A percentile compares a stretch with the other conserved stretches of the same genome.
phyloP scores from a whole-genome alignment of 768 basidiomycete species.

The Russula abietina region DNA sequence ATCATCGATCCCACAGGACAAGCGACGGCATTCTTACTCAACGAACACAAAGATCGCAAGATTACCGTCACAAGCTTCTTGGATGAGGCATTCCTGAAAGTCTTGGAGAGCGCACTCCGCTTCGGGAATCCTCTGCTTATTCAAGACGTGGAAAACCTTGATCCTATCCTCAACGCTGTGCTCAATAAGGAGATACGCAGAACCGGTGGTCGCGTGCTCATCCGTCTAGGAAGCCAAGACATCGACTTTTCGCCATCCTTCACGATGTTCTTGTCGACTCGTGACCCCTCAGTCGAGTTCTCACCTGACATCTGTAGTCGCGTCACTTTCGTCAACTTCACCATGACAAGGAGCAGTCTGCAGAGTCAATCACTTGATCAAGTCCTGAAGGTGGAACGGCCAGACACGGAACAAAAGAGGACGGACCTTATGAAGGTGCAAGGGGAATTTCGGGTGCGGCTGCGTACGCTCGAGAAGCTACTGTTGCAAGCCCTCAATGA shows the following conservation, averaged over 20 bases:
- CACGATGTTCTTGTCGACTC: conserved; percentile 97
- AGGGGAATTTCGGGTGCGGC: conserved; percentile 91
- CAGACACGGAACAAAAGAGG: conserved; percentile 91
- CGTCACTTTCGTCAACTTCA: conserved; percentile 93
- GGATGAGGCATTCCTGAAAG: conserved; percentile 97
- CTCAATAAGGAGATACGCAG: conserved; percentile 94
- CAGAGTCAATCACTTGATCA: conserved; percentile 98
- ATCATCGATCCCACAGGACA: conserved; percentile 98
- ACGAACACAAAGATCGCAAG: conserved; percentile 93
- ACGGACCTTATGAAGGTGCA: conserved; percentile 98
- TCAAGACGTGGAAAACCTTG: conserved; percentile 95
- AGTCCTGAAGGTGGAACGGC: conserved; percentile 93
- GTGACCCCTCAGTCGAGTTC: conserved; percentile 96
- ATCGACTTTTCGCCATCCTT: conserved; percentile 99
- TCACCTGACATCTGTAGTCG: conserved; percentile 98
- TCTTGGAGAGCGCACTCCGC: conserved; percentile 95
- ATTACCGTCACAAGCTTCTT: conserved; percentile 98
- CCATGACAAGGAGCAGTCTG: conserved; percentile 97
- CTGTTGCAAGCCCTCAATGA: conserved; percentile 94
- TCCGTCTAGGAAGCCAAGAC: conserved; percentile 94
- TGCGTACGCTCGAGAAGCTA: conserved; percentile 88
- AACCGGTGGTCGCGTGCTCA: conserved; percentile 94
- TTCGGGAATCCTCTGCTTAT: conserved; percentile 97
- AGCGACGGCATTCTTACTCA: conserved; percentile 88
- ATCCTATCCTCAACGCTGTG: conserved; percentile 95